Evolutionary conservation across 1,284 basidiomycete species (phyloP).

Genomic region (Rhodotorula sp.): DNA sequence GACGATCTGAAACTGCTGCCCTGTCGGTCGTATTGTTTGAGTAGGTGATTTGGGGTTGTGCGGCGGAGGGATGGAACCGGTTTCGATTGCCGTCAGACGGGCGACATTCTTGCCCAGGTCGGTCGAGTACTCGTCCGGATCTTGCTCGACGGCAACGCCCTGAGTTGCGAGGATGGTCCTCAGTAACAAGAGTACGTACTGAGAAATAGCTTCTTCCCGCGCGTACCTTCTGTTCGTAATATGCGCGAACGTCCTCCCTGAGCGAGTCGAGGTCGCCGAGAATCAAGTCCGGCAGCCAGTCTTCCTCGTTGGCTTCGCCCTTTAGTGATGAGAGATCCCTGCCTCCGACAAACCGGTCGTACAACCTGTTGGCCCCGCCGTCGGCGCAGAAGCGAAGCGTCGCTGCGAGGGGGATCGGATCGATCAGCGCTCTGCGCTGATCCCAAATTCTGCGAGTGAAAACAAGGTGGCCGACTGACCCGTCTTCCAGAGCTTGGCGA

Average conservation of each 20-base stretch:
- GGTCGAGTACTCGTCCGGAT: constrained; percentile 76
- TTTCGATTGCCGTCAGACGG: constrained; percentile 58
- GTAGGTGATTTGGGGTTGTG: neutral
- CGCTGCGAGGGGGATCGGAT: constrained; percentile 32
- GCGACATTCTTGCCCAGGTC: constrained; percentile 90
- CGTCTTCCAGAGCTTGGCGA: constrained; percentile 67
- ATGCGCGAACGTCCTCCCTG: constrained; percentile 66
- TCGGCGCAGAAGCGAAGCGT: constrained; percentile 69
- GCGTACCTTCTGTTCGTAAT: constrained; percentile 63
- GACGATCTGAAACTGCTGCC: constrained; percentile 60
- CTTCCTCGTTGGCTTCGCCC: constrained; percentile 44
- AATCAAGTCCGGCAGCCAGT: constrained; percentile 77
- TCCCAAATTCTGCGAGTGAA: too few relatives aligned
- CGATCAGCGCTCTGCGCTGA: too few relatives aligned
- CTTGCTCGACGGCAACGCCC: constrained; percentile 67
- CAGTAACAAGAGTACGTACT: neutral
- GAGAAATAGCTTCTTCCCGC: too few relatives aligned
- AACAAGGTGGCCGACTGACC: too few relatives aligned
- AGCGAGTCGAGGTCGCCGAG: constrained; percentile 93
- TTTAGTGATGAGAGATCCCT: constrained; percentile 6
- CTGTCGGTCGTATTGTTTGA: neutral
- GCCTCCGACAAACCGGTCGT: constrained; percentile 58
- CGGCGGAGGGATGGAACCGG: neutral
- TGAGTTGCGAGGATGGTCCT: constrained; percentile 45
- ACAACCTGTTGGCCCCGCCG: constrained; percentile 86